A percentile compares a stretch with the other conserved stretches of the same genome.
These are phyloP conservation scores for Populus hybrid DNA, from an alignment of 441 rosid genomes.

Conservation along the genomic window DNA sequence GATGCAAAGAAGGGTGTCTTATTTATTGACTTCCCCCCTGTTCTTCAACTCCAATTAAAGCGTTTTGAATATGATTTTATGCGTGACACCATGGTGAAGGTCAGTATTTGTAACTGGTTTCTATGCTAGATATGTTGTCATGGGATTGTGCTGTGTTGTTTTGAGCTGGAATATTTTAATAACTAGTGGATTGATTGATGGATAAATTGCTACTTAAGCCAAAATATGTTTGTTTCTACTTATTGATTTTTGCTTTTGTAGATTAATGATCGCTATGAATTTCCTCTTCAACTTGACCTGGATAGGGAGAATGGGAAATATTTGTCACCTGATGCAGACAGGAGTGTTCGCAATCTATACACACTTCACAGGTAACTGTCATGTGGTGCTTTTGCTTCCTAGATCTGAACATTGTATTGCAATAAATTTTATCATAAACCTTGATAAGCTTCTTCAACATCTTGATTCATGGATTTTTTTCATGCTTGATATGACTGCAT, in stretches of 20 bases:
- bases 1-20: constrained; percentile 96
- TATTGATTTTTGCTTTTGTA: constrained; percentile 29
- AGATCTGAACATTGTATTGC: neutral
- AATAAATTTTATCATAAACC: neutral
- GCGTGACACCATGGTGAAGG: constrained; percentile 97
- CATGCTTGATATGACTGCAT: neutral
- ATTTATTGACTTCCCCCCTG: constrained; percentile 92
- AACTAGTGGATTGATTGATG: neutral
- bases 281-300: constrained; percentile 92
- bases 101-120: constrained; percentile 30
- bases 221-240: neutral
- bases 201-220: neutral
- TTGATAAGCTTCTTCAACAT: neutral
- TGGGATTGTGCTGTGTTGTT: neutral
- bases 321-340: constrained; percentile 85
- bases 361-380: constrained; percentile 79
- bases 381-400: neutral
- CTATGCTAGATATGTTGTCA: constrained; percentile 2
- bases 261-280: constrained; percentile 94
- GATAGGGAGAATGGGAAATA: constrained; percentile 81
- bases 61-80: constrained; percentile 93
- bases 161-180: neutral
- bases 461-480: constrained; percentile 2
- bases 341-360: constrained; percentile 84
- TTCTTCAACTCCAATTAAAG: constrained; percentile 92